Conservation (phyloP, 2,329 filamentous ascomycete species). For the Sporothrix pseudoabietina region DNA sequence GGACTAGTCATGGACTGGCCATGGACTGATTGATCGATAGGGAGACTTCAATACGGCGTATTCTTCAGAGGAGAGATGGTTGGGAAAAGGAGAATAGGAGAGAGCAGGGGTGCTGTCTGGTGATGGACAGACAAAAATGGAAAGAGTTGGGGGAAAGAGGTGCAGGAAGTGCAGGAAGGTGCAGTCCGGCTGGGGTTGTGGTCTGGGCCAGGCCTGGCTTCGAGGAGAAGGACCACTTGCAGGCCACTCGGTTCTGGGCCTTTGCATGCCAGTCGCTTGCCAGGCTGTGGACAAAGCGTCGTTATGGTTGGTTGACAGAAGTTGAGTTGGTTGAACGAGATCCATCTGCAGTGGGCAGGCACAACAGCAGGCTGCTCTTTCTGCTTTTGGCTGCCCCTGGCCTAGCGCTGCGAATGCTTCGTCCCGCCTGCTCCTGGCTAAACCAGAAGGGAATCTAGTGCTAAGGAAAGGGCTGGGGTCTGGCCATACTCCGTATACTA, state of each 20-base stretch:
- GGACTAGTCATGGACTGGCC: neutral
- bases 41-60: neutral
- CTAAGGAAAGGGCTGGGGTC: neutral
- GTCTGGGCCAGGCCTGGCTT: neutral
- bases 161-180: neutral
- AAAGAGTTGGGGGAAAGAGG: neutral
- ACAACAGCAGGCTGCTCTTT: neutral
- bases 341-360: neutral
- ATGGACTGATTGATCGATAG: too few species aligned
- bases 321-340: neutral
- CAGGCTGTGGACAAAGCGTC: neutral
- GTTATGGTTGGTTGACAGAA: neutral
- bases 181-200: neutral
- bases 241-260: neutral
- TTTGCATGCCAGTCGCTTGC: slow-evolving; percentile 11
- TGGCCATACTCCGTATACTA: neutral
- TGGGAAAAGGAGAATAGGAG: neutral
- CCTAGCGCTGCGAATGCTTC: slow-evolving; percentile 4
- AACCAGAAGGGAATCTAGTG: neutral
- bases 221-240: neutral
- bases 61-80: neutral
- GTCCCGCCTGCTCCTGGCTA: neutral
- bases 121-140: neutral
- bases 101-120: neutral
- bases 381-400: neutral